Conservation (phyloP, 208 protist species). For the Leishmania gerbilli region DNA sequence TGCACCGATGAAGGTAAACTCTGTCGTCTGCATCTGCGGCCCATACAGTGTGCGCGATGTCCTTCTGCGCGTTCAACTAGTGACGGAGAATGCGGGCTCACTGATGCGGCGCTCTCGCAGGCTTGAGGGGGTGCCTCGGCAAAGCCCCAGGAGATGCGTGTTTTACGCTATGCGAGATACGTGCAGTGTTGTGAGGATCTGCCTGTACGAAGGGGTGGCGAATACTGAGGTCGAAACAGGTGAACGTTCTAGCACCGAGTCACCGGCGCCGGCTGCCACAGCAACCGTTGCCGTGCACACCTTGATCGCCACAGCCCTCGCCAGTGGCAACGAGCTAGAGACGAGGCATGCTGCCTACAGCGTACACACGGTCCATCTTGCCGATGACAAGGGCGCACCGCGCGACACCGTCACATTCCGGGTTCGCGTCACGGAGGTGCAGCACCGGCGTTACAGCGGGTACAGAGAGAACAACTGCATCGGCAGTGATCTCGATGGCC, state of each 20-base stretch:
- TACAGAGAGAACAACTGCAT: neutral
- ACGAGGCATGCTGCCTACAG: neutral
- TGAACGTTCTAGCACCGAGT: too few relatives aligned
- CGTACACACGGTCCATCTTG: slow-evolving; percentile 24
- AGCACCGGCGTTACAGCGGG: neutral
- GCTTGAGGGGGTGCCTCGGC: neutral
- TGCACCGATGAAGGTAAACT: too few relatives aligned
- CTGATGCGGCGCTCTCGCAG: neutral
- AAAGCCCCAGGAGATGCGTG: neutral
- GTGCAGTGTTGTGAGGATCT: neutral
- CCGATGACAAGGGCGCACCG: neutral
- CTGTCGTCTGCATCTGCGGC: slow-evolving; percentile 12
- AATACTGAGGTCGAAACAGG: neutral
- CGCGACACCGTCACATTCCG: slow-evolving; percentile 13
- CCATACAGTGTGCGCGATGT: slow-evolving; percentile 12
- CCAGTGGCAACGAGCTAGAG: neutral
- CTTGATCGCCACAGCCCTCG: slow-evolving; percentile 12
- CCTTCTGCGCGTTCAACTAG: neutral
- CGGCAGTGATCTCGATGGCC: neutral
- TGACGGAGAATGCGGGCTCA: neutral
- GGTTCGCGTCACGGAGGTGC: slow-evolving; percentile 5
- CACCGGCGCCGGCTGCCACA: neutral
- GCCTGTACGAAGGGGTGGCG: neutral
- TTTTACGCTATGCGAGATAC: slow-evolving; percentile 6
- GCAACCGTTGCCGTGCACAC: slow-evolving; percentile 15